Base-by-base conservation (phyloP, 495 filamentous ascomycete genomes). In the Neurospora sublineolata region DNA sequence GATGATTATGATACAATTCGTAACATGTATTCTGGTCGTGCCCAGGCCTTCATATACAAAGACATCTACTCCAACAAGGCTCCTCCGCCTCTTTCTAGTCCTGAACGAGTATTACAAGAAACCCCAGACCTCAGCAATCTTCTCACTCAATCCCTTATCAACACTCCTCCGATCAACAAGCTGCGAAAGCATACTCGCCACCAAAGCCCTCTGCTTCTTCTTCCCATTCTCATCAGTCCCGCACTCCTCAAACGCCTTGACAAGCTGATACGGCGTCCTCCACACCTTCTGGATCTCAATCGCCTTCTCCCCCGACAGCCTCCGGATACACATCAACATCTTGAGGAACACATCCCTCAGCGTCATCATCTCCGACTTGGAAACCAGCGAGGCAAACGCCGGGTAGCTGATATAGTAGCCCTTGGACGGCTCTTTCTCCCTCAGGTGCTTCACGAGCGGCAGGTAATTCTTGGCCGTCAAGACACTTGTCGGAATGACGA, bases 291-390 rank as follows among this genome's bases (percentile, higher is more conserved):
- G 92, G 12, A 96, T 93, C 79, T 93, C 92, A 3, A 93, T 77
- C 0, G 93, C 92, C 77, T 93, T 94, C 73, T 95, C 92, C 0
- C 91, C 90, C 5, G 88, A 90, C n/a, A 96, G 82, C 3, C 92
- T 90, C 33, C 86, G 85, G 11, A 88, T 91, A 75, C 91, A 93
- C 92, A 96, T 94, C 68, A 96, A 82, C 92, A 96, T 94, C 79
- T 94, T 94, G 30, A 95, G 77, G 75, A 86, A 94, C 0, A 94
- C 77, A 72, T 96, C 93, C 44, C 92, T 84, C 27, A 94, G 83
- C 3, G 91, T 90, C 60, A 93, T 84, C 52, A 84, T 84, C 37
- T 92, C 90, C 0, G 90, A 92, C 79, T 96, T 96, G 0, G 89
- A 91, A 0, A 87, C 87, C 20, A 96, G 77, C 1, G 87, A 86